Evolutionary conservation across 148 eudicot species (phyloP).

Genomic region (Heliosperma pusillum): DNA sequence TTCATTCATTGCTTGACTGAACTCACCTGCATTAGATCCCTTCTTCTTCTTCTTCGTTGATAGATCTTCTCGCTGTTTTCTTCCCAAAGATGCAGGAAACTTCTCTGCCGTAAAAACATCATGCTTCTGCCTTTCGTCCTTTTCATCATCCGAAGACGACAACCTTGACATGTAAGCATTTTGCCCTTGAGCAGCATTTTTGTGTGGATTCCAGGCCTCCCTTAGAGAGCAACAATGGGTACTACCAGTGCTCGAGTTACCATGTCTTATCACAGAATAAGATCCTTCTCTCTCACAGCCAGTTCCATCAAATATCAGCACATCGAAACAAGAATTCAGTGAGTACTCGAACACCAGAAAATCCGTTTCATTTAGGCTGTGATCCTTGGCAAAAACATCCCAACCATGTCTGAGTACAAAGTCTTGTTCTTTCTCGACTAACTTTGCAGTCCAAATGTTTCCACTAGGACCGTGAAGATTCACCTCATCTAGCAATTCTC

Average conservation of each 20-base stretch:
- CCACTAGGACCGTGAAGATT: conserved; percentile 22
- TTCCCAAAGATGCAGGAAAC: too few species aligned
- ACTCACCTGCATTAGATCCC: too few species aligned
- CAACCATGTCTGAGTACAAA: conserved; percentile 6
- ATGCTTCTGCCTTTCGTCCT: too few species aligned
- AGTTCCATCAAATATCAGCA: conserved; percentile 14
- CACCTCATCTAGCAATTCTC: not conserved
- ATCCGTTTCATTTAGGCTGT: not conserved
- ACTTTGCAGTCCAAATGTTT: conserved; percentile 1
- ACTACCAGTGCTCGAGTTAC: not conserved
- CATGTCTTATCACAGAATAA: not conserved
- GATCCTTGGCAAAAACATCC: conserved; percentile 18
- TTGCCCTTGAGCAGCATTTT: too few species aligned
- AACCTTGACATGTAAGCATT: too few species aligned
- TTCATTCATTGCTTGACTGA: too few species aligned
- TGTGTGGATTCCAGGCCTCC: too few species aligned
- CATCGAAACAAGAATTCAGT: conserved; percentile 6
- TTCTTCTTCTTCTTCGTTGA: not conserved
- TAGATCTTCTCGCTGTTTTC: not conserved
- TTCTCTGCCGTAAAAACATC: not conserved
- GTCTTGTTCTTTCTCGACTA: not conserved
- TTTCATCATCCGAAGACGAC: too few species aligned
- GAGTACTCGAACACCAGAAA: conserved; percentile 7
- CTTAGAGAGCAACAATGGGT: too few species aligned
- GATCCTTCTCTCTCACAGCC: conserved; percentile 18